These are phyloP conservation scores for Yamadazyma buinensis DNA, from an alignment of 1,139 yeast species.

Conservation along the genomic window DNA sequence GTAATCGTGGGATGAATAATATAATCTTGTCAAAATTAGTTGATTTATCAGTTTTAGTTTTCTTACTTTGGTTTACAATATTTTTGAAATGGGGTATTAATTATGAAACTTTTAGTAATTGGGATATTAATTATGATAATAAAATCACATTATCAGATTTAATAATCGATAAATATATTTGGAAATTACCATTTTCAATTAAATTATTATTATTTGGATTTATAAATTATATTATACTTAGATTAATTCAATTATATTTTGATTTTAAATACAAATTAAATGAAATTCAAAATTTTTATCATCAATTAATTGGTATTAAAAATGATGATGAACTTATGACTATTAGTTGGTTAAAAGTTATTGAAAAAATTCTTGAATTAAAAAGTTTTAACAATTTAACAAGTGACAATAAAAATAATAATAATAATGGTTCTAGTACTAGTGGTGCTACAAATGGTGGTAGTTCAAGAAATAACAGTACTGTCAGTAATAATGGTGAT, in stretches of 20 bases:
- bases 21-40: constrained; percentile 62
- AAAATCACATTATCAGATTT: constrained; percentile 41
- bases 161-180: constrained; percentile 58
- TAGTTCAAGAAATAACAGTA: too few species aligned
- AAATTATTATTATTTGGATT: constrained; percentile 65
- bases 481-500: constrained; percentile 17
- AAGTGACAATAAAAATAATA: constrained; percentile 16
- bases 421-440: too few species aligned
- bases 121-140: constrained; percentile 11
- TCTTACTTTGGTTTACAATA: constrained; percentile 74
- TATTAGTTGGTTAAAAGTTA: constrained; percentile 87
- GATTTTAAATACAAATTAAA: constrained; percentile 47
- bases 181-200: constrained; percentile 45
- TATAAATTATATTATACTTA: constrained; percentile 50
- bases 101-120: constrained; percentile 37
- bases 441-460: too few species aligned
- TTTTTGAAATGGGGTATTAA: constrained; percentile 84
- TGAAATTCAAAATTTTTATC: constrained; percentile 65
- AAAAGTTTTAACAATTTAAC: constrained; percentile 79
- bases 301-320: constrained; percentile 60
- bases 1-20: constrained; percentile 81
- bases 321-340: constrained; percentile 83
- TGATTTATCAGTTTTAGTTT: constrained; percentile 69
- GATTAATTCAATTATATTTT: constrained; percentile 58
- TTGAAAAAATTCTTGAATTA: constrained; percentile 68